A percentile compares a stretch with the other conserved stretches of the same genome.
Evolutionary conservation across 2,329 filamentous ascomycete genomes (phyloP).

Genomic region (Teratosphaeria pseudoeucalypti): DNA sequence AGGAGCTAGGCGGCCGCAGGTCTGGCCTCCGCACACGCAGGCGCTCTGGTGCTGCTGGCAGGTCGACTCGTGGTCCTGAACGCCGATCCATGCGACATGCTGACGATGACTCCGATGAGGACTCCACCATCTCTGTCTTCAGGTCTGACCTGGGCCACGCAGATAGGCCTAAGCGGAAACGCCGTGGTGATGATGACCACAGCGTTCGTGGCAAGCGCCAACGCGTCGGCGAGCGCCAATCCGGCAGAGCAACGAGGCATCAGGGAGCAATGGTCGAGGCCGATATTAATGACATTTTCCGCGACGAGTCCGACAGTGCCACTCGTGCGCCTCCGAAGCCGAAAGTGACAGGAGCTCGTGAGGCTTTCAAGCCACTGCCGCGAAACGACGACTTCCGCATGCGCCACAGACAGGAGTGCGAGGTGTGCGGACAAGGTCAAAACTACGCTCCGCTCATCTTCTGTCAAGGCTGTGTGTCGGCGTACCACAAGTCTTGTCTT

Average conservation of each 20-base stretch:
- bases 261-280: conserved; percentile 44
- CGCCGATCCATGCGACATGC: conserved; percentile 1
- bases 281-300: conserved; percentile 46
- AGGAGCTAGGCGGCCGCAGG: conserved; percentile 23
- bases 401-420: conserved; percentile 61
- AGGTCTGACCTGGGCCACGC: not conserved
- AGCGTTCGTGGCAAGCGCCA: conserved; percentile 5
- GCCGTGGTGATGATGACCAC: not conserved
- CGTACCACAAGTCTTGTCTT: conserved; percentile 76
- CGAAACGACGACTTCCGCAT: conserved; percentile 56
- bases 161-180: conserved; percentile 1
- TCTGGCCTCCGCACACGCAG: conserved; percentile 10
- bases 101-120: conserved; percentile 5
- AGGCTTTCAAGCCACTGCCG: conserved; percentile 58
- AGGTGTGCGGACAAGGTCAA: conserved; percentile 54
- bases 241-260: conserved; percentile 36
- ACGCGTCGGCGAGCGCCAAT: conserved; percentile 29
- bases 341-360: conserved; percentile 53
- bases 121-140: not conserved
- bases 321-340: conserved; percentile 31
- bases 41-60: not conserved
- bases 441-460: conserved; percentile 63
- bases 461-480: conserved; percentile 81
- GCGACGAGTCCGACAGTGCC: conserved; percentile 31
- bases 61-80: not conserved